Evolutionary conservation across 2,329 filamentous ascomycete species (phyloP).

Genomic region (Parastagonospora nodorum): DNA sequence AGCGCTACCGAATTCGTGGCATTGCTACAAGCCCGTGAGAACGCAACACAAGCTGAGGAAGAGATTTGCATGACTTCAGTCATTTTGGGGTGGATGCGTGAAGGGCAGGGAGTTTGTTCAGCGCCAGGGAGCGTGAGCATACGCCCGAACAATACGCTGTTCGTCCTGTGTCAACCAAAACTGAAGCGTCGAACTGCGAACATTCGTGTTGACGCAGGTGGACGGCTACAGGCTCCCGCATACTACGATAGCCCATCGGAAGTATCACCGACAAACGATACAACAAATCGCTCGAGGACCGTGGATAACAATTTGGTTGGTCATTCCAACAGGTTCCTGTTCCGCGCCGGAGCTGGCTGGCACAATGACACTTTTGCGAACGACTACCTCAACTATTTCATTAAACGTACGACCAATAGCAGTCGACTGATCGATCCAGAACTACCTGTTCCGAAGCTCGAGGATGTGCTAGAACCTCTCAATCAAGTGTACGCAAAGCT

Average conservation of each 20-base stretch:
- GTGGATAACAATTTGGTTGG: constrained; percentile 26
- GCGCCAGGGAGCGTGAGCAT: background rate
- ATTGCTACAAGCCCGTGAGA: constrained; percentile 3
- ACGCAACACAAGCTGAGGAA: constrained; percentile 21
- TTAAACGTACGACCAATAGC: constrained; percentile 37
- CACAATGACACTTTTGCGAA: constrained; percentile 55
- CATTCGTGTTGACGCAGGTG: constrained; percentile 41
- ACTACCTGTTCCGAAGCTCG: constrained; percentile 38
- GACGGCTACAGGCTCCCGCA: constrained; percentile 29
- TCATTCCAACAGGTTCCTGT: constrained; percentile 30
- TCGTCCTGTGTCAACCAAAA: constrained; percentile 45
- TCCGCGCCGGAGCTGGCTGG: constrained; percentile 35
- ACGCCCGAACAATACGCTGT: constrained; percentile 19
- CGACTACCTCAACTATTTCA: constrained; percentile 58
- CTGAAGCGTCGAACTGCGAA: constrained; percentile 44
- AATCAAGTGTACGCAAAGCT: constrained; percentile 42
- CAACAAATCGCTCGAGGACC: constrained; percentile 24
- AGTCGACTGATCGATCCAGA: constrained; percentile 45
- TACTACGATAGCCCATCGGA: background rate
- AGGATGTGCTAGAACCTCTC: constrained; percentile 27
- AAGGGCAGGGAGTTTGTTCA: constrained; percentile 16
- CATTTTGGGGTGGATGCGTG: constrained; percentile 35
- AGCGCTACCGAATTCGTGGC: constrained; percentile 21
- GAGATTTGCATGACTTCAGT: constrained; percentile 28
- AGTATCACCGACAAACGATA: background rate